Evolutionary conservation across 768 basidiomycete species (phyloP), one percentile per base, ranked within the genome.

Genomic region (Boletus reticulatus): DNA sequence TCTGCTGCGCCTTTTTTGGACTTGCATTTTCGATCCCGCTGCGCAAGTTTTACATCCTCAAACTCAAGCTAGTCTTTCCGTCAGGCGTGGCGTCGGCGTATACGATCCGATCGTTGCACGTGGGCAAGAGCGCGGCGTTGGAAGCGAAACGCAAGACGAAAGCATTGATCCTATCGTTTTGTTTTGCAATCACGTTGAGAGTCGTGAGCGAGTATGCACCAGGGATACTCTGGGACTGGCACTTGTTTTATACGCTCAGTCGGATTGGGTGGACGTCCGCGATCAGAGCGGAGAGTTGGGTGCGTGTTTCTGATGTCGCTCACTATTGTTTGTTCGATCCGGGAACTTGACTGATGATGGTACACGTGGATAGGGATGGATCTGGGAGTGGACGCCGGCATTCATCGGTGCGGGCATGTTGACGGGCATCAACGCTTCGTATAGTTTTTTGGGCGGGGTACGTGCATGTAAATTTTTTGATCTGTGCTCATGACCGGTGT

Each of bases 11-110:
- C 38, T 82, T 84, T 74, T 85, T 83, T 58, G 84, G 82, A 44
- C 78, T 85, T 10, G 84, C 85, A 69, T 87, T 88, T 80, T 74
- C 83, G 52, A 81, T 86, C 53, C 84, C 84, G 2, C 70, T 84
- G 36, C 78, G 82, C 52, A 80, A 79, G 59, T 82, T 82, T 67
- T 86, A 81, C 69, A 83, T 87, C 59, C 72, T 86, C 49, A 76
- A 81, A 62, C 82, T 84, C 66, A 84, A 84, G 66, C 68, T 84
- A 16, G 80, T 80, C 16, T 85, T 86, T 74, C 84, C 83, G 1
- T 84, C 84, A 1, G 82, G 81, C 29, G 81, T 86, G 55, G 87
- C 85, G 16, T 84, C 84, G 36, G 85, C 84, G 11, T 84, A 79
- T 60, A 84, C 82, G 27, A 85, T 87, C 59, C 83, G 78, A 36